Percentiles rank a stretch among this genome's conserved stretches.
These are phyloP conservation scores for Neopestalotiopsis rosae DNA, from an alignment of 2,329 filamentous ascomycete genomes.

Conservation along the genomic window DNA sequence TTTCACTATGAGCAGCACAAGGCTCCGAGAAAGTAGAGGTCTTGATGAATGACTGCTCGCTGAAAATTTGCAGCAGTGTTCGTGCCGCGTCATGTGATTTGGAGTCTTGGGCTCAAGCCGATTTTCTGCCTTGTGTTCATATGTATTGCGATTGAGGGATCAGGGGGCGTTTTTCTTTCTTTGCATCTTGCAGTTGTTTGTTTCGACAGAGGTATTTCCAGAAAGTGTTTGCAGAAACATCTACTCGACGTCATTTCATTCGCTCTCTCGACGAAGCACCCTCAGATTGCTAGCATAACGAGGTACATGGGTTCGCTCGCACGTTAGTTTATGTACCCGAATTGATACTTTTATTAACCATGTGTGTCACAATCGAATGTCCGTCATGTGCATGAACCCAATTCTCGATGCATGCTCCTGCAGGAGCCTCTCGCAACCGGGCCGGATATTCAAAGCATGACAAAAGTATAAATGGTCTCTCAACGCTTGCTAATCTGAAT, in stretches of 20 bases:
- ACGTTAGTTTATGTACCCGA: slow-evolving; percentile 17
- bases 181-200: background rate
- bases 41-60: slow-evolving; percentile 10
- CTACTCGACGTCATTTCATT: background rate
- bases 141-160: slow-evolving; percentile 12
- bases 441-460: background rate
- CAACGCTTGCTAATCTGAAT: background rate
- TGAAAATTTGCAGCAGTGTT: background rate
- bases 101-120: slow-evolving; percentile 3
- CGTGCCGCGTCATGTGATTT: background rate
- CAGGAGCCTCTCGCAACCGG: too few species aligned
- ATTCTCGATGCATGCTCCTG: too few species aligned
- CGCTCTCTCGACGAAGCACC: slow-evolving; percentile 10
- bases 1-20: slow-evolving; percentile 63
- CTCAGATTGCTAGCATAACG: slow-evolving; percentile 15
- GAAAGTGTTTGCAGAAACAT: background rate
- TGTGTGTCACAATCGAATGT: background rate
- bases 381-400: too few species aligned
- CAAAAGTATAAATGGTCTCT: background rate
- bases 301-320: background rate
- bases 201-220: background rate
- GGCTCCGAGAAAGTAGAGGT: slow-evolving; percentile 31
- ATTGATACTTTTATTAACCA: background rate
- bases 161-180: background rate
- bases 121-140: slow-evolving; percentile 7